A percentile compares a stretch with the other conserved stretches of the same genome.
phyloP scores from a whole-genome alignment of 1,139 yeast species.

The Sugiyamaella pinicola region DNA sequence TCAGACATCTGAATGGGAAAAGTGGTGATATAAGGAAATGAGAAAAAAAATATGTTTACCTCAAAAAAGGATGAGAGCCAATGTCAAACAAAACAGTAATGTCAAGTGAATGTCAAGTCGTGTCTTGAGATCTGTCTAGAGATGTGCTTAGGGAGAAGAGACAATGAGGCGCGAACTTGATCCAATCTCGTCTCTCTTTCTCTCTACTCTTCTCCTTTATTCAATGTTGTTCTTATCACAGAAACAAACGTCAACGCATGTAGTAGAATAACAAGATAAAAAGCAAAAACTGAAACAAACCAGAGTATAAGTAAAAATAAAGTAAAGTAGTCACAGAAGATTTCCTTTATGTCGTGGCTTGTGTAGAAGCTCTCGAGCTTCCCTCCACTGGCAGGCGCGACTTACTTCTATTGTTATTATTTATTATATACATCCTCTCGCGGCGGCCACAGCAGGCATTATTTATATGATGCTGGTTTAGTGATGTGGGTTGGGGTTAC shows the following conservation, averaged over 20 bases:
- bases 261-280: background rate
- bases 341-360: background rate
- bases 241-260: background rate
- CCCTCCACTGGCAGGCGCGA: background rate
- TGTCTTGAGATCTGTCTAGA: too few relatives aligned
- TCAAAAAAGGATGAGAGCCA: background rate
- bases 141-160: too few relatives aligned
- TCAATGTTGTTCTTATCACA: background rate
- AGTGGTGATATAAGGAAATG: background rate
- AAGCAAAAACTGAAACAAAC: background rate
- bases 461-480: background rate
- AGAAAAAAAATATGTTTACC: too few relatives aligned
- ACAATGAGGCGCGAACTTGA: too few relatives aligned
- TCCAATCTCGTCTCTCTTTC: background rate
- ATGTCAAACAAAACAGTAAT: background rate
- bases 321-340: background rate
- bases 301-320: background rate
- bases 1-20: conserved; percentile 9
- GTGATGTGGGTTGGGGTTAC: background rate
- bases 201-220: background rate
- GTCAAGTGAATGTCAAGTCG: background rate
- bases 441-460: background rate
- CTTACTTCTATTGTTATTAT: too few relatives aligned
- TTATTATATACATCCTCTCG: background rate
- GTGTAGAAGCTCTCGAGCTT: background rate